Evolutionary conservation across 2,329 filamentous ascomycete species (phyloP).

Genomic region (Pyricularia sp.): DNA sequence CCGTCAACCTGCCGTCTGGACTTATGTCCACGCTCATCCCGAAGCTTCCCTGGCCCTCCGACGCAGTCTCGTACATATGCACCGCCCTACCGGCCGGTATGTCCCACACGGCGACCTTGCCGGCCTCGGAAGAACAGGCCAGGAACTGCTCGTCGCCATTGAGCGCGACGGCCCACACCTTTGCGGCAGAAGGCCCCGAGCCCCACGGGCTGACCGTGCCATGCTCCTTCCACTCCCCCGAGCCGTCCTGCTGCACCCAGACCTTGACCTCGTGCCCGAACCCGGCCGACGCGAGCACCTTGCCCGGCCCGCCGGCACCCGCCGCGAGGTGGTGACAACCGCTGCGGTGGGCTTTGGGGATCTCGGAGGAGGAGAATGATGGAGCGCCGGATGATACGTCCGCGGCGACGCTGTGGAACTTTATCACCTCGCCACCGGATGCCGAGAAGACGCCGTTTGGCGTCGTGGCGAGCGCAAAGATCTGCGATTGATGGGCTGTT

Average conservation of each 20-base stretch:
- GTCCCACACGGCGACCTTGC: constrained; percentile 85
- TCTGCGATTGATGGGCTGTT: constrained; percentile 73
- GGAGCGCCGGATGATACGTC: constrained; percentile 57
- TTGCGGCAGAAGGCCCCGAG: constrained; percentile 48
- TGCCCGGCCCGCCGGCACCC: constrained; percentile 50
- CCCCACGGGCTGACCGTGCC: constrained; percentile 27
- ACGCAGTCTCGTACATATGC: constrained; percentile 66
- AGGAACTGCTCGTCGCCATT: constrained; percentile 77
- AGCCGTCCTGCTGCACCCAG: constrained; percentile 58
- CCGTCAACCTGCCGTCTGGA: constrained; percentile 73
- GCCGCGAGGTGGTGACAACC: constrained; percentile 86
- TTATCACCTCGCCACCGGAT: constrained; percentile 75
- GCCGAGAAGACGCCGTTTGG: constrained; percentile 67
- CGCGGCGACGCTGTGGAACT: constrained; percentile 65
- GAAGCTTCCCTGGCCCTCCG: constrained; percentile 68
- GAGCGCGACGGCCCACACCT: constrained; percentile 81
- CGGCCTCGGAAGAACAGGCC: constrained; percentile 80
- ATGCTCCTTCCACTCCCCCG: constrained; percentile 38
- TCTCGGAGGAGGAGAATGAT: constrained; percentile 45
- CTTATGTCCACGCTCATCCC: constrained; percentile 79
- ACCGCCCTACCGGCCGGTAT: constrained; percentile 40
- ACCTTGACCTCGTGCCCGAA: constrained; percentile 85
- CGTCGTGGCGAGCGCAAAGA: constrained; percentile 76
- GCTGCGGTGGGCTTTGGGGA: constrained; percentile 72
- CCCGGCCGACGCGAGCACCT: constrained; percentile 69